Evolutionary conservation across 371 early-diverging fungal species (phyloP).

Genomic region (Syncephalastrum sp.): DNA sequence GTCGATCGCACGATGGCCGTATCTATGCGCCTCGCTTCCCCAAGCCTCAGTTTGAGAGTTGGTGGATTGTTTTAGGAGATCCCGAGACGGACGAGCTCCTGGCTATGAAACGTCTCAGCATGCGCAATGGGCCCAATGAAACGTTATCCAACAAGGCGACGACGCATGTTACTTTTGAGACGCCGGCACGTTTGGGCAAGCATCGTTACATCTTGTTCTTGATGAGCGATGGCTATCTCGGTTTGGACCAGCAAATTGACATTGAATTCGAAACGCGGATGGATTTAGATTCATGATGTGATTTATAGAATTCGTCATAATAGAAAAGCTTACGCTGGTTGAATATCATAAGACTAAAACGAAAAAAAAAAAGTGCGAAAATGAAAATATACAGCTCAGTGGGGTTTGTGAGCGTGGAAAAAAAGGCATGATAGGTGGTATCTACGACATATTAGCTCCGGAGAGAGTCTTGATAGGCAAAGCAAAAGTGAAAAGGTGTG

Average conservation of each 20-base stretch:
- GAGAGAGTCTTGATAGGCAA: neutral
- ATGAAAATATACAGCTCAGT: conserved; percentile 8
- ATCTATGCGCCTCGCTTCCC: conserved; percentile 79
- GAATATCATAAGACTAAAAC: conserved; percentile 6
- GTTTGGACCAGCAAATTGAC: conserved; percentile 67
- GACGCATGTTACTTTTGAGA: conserved; percentile 54
- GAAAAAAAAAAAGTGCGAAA: conserved; percentile 4
- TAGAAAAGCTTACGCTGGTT: conserved; percentile 11
- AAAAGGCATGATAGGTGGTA: conserved; percentile 6
- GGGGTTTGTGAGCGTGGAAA: conserved; percentile 9
- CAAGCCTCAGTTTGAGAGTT: conserved; percentile 89
- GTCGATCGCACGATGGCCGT: conserved; percentile 58
- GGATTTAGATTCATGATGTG: conserved; percentile 23
- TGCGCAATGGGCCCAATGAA: conserved; percentile 60
- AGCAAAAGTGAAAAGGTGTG: conserved; percentile 5
- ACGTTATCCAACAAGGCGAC: conserved; percentile 40
- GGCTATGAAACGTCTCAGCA: conserved; percentile 74
- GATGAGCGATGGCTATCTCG: conserved; percentile 81
- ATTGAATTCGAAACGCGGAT: conserved; percentile 54
- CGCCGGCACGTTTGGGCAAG: conserved; percentile 67
- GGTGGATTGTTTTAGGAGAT: conserved; percentile 85
- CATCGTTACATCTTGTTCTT: conserved; percentile 61
- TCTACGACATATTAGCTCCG: conserved; percentile 7
- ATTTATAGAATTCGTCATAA: conserved; percentile 8
- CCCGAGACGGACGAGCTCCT: conserved; percentile 63